Percentiles rank a stretch among this genome's conserved stretches.
phyloP scores from a whole-genome alignment of 768 basidiomycete genomes.

The Psilocybe azurescens region DNA sequence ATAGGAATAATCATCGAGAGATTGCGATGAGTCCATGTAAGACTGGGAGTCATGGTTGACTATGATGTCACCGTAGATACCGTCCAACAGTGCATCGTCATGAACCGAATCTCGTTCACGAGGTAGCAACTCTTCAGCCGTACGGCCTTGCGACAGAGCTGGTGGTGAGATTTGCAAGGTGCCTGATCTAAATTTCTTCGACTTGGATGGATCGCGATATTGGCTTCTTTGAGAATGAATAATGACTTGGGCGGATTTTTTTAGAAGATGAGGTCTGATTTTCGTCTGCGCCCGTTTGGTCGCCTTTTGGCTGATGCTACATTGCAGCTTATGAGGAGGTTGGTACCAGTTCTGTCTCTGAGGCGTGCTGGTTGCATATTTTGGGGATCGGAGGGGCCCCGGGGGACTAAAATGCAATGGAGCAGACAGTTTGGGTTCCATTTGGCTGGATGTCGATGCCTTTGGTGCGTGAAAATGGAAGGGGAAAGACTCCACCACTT shows the following conservation, averaged over 20 bases:
- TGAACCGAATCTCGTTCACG: background rate
- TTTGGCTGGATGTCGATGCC: background rate
- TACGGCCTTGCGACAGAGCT: slow-evolving; percentile 4
- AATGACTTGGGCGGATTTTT: background rate
- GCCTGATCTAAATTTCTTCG: slow-evolving; percentile 33
- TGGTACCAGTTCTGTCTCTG: slow-evolving; percentile 40
- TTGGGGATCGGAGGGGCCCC: slow-evolving; percentile 16
- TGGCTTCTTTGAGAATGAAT: background rate
- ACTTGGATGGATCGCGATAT: slow-evolving; percentile 5
- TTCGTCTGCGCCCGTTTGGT: background rate
- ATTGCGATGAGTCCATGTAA: slow-evolving; percentile 24
- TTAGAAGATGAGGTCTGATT: background rate
- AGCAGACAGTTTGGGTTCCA: slow-evolving; percentile 13
- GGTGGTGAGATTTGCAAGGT: slow-evolving; percentile 27
- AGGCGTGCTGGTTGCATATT: slow-evolving; percentile 29
- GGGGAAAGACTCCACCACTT: slow-evolving; percentile 13
- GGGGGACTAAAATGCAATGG: slow-evolving; percentile 15
- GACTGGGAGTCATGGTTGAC: slow-evolving; percentile 17
- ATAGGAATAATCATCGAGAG: slow-evolving; percentile 34
- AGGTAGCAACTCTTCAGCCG: background rate
- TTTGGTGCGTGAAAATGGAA: slow-evolving; percentile 21
- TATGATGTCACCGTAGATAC: background rate
- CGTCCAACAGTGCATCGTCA: background rate
- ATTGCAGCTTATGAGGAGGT: slow-evolving; percentile 12
- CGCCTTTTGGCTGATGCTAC: slow-evolving; percentile 1